Percentiles rank a stretch among this genome's conserved stretches.
Evolutionary conservation across 257 asterid species (phyloP).

Genomic region (Solanum etuberosum): DNA sequence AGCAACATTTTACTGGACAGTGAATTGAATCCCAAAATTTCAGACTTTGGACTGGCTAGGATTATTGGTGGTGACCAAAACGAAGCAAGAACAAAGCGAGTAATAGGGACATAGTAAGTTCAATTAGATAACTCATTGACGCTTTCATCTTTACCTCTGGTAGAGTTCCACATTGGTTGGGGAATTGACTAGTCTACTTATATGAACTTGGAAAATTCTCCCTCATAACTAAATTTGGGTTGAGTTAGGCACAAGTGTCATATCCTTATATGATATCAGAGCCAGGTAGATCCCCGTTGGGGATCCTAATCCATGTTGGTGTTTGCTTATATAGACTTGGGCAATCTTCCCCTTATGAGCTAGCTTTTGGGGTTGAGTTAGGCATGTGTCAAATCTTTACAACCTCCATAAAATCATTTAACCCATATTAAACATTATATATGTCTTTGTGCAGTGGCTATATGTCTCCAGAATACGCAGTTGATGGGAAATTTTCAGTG

Average conservation of each 20-base stretch:
- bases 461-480: constrained; percentile 41
- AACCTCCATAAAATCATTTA: neutral
- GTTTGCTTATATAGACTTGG: neutral
- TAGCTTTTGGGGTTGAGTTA: neutral
- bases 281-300: neutral
- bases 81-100: neutral
- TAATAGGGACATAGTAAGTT: constrained; percentile 11
- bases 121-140: neutral
- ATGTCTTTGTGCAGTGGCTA: constrained; percentile 28
- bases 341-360: neutral
- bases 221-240: neutral
- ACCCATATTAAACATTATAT: neutral
- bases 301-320: neutral
- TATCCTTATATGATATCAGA: neutral
- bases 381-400: neutral
- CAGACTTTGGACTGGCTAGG: neutral
- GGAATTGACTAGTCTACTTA: too few relatives aligned
- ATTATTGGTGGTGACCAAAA: neutral
- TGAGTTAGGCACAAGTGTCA: neutral
- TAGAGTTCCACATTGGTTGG: too few relatives aligned
- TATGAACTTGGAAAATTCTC: neutral
- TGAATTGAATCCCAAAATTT: neutral
- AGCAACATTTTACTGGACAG: constrained; percentile 3
- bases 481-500: constrained; percentile 28
- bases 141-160: neutral